Evolutionary conservation across 441 rosid species (phyloP).

Genomic region (Bocquillonia castaneifolia): DNA sequence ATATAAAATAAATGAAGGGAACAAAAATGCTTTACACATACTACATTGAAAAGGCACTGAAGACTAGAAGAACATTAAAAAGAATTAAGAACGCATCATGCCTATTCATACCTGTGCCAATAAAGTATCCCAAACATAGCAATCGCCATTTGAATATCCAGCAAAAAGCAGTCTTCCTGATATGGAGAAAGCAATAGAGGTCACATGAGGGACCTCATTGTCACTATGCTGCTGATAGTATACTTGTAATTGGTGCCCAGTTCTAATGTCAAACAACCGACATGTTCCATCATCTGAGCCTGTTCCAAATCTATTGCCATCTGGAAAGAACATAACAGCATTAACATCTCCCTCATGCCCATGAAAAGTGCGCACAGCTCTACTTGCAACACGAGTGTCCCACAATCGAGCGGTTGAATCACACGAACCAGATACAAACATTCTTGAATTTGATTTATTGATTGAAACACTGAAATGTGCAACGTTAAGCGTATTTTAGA

Average conservation of each 20-base stretch:
- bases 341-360: conserved; percentile 96
- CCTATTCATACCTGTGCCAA: conserved; percentile 63
- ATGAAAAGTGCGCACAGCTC: conserved; percentile 78
- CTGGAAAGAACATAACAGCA: conserved; percentile 93
- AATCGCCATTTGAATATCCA: conserved; percentile 70
- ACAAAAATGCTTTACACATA: neutral
- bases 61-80: too few relatives aligned
- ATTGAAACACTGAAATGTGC: conserved; percentile 68
- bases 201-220: conserved; percentile 56
- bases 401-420: conserved; percentile 86
- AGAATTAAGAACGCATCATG: too few relatives aligned
- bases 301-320: conserved; percentile 92
- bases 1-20: neutral
- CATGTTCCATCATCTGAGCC: conserved; percentile 98
- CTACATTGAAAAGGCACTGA: neutral
- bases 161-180: conserved; percentile 95
- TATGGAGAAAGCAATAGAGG: conserved; percentile 79
- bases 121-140: conserved; percentile 92
- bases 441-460: conserved; percentile 61
- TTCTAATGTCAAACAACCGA: conserved; percentile 86
- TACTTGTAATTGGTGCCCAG: conserved; percentile 87
- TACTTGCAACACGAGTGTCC: conserved; percentile 98
- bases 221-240: conserved; percentile 53
- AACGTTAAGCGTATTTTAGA: conserved; percentile 11
- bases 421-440: conserved; percentile 93